phyloP scores from a whole-genome alignment of 768 basidiomycete genomes.

The Jaapia argillacea region DNA sequence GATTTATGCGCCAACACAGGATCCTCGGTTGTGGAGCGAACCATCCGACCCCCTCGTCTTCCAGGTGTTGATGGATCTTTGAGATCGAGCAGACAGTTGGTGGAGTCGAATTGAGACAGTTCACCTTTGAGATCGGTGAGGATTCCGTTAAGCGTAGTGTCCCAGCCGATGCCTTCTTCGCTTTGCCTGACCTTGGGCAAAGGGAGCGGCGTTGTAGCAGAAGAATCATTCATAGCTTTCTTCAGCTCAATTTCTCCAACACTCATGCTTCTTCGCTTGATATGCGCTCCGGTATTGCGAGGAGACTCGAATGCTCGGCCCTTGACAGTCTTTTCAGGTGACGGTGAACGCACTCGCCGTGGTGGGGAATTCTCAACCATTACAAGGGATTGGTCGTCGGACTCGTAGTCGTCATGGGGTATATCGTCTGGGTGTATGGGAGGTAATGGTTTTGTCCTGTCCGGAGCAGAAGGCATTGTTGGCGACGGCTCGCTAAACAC shows the following conservation, averaged over 20 bases:
- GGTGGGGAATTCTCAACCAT: constrained; percentile 37
- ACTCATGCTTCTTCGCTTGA: constrained; percentile 65
- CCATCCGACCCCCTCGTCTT: constrained; percentile 25
- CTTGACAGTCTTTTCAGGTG: constrained; percentile 14
- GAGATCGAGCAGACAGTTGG: constrained; percentile 45
- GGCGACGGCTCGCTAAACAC: constrained; percentile 30
- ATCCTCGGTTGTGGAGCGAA: constrained; percentile 26
- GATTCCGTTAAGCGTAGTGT: constrained; percentile 46
- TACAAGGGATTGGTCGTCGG: constrained; percentile 47
- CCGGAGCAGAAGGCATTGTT: constrained; percentile 15
- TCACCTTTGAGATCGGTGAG: constrained; percentile 67
- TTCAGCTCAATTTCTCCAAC: constrained; percentile 55
- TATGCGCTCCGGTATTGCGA: constrained; percentile 19
- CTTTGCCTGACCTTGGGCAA: constrained; percentile 25
- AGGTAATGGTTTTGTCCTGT: constrained; percentile 55
- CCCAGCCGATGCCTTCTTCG: constrained; percentile 26
- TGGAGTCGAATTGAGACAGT: constrained; percentile 55
- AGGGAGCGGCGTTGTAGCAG: constrained; percentile 27
- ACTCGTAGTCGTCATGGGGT: constrained; percentile 28
- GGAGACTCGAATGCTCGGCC: constrained; percentile 7
- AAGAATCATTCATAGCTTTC: constrained; percentile 27
- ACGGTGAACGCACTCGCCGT: constrained; percentile 13
- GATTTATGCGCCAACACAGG: not conserved
- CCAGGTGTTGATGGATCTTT: constrained; percentile 54
- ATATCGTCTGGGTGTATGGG: constrained; percentile 32